phyloP scores from a whole-genome alignment of 2,329 filamentous ascomycete species.

The Alternaria dauci region DNA sequence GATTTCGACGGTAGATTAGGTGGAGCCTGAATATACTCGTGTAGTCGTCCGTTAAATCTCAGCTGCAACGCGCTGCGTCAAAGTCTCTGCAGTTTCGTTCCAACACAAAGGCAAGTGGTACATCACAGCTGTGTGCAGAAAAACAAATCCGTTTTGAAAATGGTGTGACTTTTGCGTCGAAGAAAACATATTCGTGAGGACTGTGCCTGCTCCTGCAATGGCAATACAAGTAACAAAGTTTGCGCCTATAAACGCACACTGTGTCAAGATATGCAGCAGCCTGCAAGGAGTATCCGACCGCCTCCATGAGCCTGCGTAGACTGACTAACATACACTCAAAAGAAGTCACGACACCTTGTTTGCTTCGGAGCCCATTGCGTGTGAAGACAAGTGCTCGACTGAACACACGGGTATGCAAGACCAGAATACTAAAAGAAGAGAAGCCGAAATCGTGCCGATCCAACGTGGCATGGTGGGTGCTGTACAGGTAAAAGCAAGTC shows the following conservation, averaged over 20 bases:
- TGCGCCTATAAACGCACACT: not conserved
- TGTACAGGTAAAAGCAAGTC: not conserved
- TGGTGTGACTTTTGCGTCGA: not conserved
- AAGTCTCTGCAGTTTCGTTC: too few species aligned
- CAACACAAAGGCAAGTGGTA: not conserved
- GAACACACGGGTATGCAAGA: not conserved
- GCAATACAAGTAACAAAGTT: not conserved
- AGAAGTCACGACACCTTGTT: not conserved
- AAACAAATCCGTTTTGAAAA: not conserved
- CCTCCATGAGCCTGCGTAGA: not conserved
- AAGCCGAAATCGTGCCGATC: not conserved
- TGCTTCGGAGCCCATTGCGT: not conserved
- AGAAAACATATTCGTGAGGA: not conserved
- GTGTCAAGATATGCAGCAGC: not conserved
- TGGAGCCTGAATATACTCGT: not conserved
- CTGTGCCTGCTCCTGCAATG: not conserved
- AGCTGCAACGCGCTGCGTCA: too few species aligned
- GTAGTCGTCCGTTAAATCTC: too few species aligned
- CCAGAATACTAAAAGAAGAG: not conserved
- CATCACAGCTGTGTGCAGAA: not conserved
- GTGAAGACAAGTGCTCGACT: not conserved
- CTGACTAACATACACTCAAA: constrained; percentile 1
- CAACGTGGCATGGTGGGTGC: constrained; percentile 4
- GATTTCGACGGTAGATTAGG: not conserved
- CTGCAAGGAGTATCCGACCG: not conserved